Evolutionary conservation across 2,329 filamentous ascomycete genomes (phyloP), one percentile per base, ranked within the genome.

Genomic region (Talaromyces sp.): DNA sequence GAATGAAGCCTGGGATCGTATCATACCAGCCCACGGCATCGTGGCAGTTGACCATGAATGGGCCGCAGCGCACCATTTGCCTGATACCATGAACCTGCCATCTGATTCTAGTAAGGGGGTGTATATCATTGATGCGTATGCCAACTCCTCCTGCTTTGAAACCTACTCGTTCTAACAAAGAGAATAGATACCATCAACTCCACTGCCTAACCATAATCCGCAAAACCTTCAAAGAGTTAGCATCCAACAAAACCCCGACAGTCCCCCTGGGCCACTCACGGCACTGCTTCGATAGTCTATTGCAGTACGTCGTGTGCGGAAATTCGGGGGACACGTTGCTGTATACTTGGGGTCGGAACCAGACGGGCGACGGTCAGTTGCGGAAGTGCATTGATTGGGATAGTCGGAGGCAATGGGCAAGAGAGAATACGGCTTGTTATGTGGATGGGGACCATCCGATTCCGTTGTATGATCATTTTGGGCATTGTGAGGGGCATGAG

Each of bases 351-450:
- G 67, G 66, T 5, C 38, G 63, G n/a, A 22, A 43, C 13, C 61
- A 67, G 5, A 65, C 68, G 11, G 69, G 69, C n/a, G 47, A 69
- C 25, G 69, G 65, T 8, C 68, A 70, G 29, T 13, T 68, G 3
- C 65, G 60, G n/a, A n/a, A 47, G 5, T 70, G 69, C 47, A 31
- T 54, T 13, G 58, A 68, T 34, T 70, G 69, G 69, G 51, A 70
- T 54, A 65, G 31, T 60, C 67, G 69, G 3, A 61, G 67, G 19
- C 43, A 68, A 7, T 70, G 38, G 38, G 69, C 69, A 1, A 69
- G 67, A 5, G 65, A 70, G 17, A 67, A 74, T 43, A 68, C 72
- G 8, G 72, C 72, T 1, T 74, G 72, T 47, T 73, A 74, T 45
- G 62, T 69, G 17, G 72, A 74, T 63, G 67, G 38, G 2, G 56